Percentiles rank a stretch among this genome's conserved stretches.
phyloP scores from a whole-genome alignment of 2,329 filamentous ascomycete species.

The Penicillium frequentans region DNA sequence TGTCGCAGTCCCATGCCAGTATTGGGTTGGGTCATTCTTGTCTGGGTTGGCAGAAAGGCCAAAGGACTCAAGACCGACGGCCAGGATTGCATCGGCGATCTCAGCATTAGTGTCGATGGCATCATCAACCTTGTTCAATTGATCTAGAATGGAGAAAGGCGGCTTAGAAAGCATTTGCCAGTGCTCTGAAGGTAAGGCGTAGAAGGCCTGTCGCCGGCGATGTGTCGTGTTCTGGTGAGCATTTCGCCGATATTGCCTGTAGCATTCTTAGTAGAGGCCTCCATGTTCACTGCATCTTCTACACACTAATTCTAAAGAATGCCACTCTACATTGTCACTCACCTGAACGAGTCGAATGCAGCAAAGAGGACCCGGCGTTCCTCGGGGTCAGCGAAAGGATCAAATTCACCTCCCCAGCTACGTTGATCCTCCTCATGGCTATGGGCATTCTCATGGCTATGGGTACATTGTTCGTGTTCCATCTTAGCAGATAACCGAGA shows the following conservation, averaged over 20 bases:
- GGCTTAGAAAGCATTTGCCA: constrained; percentile 78
- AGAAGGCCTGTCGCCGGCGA: constrained; percentile 86
- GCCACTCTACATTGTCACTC: constrained; percentile 39
- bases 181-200: constrained; percentile 79
- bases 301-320: not conserved
- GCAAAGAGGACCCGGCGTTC: constrained; percentile 78
- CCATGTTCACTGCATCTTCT: not conserved
- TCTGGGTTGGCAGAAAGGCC: constrained; percentile 46
- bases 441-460: not conserved
- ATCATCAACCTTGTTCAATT: constrained; percentile 74
- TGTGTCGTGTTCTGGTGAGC: constrained; percentile 92
- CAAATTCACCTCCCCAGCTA: constrained; percentile 62
- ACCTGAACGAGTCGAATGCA: constrained; percentile 88
- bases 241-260: constrained; percentile 77
- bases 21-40: constrained; percentile 45
- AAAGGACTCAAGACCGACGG: constrained; percentile 68
- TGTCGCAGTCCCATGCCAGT: constrained; percentile 72
- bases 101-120: constrained; percentile 88
- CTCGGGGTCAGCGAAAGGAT: constrained; percentile 71
- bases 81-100: constrained; percentile 75
- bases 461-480: constrained; percentile 1
- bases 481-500: constrained; percentile 2
- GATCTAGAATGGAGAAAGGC: constrained; percentile 80
- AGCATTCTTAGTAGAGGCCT: constrained; percentile 4
- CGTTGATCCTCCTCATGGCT: constrained; percentile 8